phyloP scores from a whole-genome alignment of 345 rosid genomes.

The Erysimum cheiranthoides region DNA sequence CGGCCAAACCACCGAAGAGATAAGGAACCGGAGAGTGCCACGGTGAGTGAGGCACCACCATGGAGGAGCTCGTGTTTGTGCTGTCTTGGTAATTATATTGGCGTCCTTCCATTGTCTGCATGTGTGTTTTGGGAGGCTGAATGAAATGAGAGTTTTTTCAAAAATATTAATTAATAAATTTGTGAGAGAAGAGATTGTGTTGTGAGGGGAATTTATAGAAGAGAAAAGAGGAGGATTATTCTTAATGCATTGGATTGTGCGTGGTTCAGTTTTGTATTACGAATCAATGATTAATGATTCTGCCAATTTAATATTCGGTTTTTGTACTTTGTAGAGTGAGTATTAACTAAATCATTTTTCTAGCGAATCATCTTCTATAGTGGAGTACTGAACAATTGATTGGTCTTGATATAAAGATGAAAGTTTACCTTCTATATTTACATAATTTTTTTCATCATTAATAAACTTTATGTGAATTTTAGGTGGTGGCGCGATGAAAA shows the following conservation, averaged over 20 bases:
- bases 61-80: slow-evolving; percentile 27
- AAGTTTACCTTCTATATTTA: neutral
- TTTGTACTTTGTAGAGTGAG: neutral
- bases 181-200: slow-evolving; percentile 15
- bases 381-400: neutral
- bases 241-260: slow-evolving; percentile 16
- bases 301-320: neutral
- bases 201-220: slow-evolving; percentile 28
- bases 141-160: neutral
- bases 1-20: slow-evolving; percentile 89
- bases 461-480: neutral
- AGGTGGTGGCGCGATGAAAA: neutral
- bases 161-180: neutral
- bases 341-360: neutral
- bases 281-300: slow-evolving; percentile 5
- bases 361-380: neutral
- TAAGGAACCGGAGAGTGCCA: slow-evolving; percentile 97
- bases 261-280: slow-evolving; percentile 14
- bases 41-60: slow-evolving; percentile 56
- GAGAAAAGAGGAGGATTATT: neutral
- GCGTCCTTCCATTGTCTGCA: slow-evolving; percentile 53
- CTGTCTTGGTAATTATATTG: slow-evolving; percentile 35
- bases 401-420: neutral
- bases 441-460: neutral
- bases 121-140: slow-evolving; percentile 7